phyloP scores from a whole-genome alignment of 148 eudicot species.

The Linanthus parryae region DNA sequence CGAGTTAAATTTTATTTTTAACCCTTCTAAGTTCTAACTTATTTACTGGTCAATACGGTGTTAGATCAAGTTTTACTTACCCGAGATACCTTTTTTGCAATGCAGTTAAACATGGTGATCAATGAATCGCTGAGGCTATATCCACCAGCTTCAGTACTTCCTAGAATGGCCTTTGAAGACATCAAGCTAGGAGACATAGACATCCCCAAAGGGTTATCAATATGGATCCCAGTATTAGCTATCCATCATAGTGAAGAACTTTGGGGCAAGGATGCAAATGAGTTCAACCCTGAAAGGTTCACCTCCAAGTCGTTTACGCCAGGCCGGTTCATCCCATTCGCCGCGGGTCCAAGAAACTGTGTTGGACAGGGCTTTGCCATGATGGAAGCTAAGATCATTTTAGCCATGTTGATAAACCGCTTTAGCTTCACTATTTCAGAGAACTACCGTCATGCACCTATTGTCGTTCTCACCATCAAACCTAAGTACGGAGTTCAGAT shows the following conservation, averaged over 20 bases:
- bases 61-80: neutral
- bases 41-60: neutral
- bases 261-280: constrained; percentile 63
- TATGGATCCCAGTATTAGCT: constrained; percentile 80
- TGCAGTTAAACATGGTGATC: constrained; percentile 62
- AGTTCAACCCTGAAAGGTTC: constrained; percentile 60
- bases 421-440: constrained; percentile 52
- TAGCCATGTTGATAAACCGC: constrained; percentile 48
- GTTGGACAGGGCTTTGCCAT: constrained; percentile 68
- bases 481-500: constrained; percentile 80
- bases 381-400: constrained; percentile 68
- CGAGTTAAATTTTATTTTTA: no score
- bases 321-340: constrained; percentile 63
- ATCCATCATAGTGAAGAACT: constrained; percentile 58
- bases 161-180: constrained; percentile 72
- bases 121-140: constrained; percentile 69
- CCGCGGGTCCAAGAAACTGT: constrained; percentile 70
- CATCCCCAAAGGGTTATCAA: constrained; percentile 66
- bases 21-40: no score
- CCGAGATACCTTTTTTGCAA: neutral
- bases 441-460: constrained; percentile 63
- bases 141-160: constrained; percentile 67
- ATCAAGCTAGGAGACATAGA: constrained; percentile 50
- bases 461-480: constrained; percentile 63
- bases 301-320: constrained; percentile 35